These are phyloP conservation scores for Talaromyces trachyspermus DNA, from an alignment of 495 filamentous ascomycete genomes.

Conservation along the genomic window DNA sequence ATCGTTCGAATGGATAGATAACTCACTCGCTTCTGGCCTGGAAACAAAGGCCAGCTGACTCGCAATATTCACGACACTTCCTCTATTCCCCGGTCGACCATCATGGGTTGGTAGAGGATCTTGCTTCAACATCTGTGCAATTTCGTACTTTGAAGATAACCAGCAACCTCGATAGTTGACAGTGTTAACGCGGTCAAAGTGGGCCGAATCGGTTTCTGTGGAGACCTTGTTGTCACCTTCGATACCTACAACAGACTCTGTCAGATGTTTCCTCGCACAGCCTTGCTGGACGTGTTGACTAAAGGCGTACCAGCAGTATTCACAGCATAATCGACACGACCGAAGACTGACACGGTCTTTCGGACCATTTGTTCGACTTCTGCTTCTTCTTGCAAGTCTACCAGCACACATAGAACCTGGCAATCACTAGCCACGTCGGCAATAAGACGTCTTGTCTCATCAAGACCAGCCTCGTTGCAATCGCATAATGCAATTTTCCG, in stretches of 20 bases:
- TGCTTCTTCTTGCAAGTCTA: slow-evolving; percentile 34
- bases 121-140: slow-evolving; percentile 42
- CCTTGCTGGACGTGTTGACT: too few relatives aligned
- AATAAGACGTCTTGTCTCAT: slow-evolving; percentile 26
- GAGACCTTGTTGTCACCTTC: slow-evolving; percentile 31
- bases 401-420: slow-evolving; percentile 23
- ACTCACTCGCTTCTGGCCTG: slow-evolving; percentile 39
- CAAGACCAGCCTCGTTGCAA: slow-evolving; percentile 28
- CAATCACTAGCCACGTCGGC: slow-evolving; percentile 19
- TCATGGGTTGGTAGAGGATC: slow-evolving; percentile 36
- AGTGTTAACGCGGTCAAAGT: slow-evolving; percentile 43
- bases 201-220: slow-evolving; percentile 22
- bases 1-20: neutral
- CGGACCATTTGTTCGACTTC: slow-evolving; percentile 35
- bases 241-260: slow-evolving; percentile 44
- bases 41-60: slow-evolving; percentile 48
- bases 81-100: slow-evolving; percentile 24
- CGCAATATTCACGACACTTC: slow-evolving; percentile 47
- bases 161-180: slow-evolving; percentile 48
- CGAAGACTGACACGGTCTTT: slow-evolving; percentile 23
- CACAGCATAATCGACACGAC: slow-evolving; percentile 45
- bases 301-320: too few relatives aligned
- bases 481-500: slow-evolving; percentile 43
- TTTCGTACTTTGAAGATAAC: slow-evolving; percentile 40
- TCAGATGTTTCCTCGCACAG: too few relatives aligned